phyloP scores from a whole-genome alignment of 169 alveolate species.

The Plasmodium vivax region DNA sequence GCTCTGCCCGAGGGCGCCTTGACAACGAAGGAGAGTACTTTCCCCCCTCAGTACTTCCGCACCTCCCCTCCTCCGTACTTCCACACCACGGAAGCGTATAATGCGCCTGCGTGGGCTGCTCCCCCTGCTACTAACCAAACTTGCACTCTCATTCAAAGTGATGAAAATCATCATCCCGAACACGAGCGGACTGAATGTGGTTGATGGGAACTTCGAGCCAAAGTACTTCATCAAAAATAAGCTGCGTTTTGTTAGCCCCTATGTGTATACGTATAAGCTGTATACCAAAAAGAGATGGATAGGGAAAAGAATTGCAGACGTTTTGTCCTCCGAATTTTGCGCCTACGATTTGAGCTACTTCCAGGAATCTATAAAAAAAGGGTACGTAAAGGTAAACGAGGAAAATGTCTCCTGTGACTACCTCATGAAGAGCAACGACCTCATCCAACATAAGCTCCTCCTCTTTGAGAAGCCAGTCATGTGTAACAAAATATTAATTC shows the following conservation, averaged over 20 bases:
- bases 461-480: slow-evolving; percentile 82
- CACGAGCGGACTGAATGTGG: slow-evolving; percentile 65
- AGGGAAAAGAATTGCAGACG: slow-evolving; percentile 77
- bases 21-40: background rate
- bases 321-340: slow-evolving; percentile 79
- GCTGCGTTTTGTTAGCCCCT: slow-evolving; percentile 82
- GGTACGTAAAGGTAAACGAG: slow-evolving; percentile 74
- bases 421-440: slow-evolving; percentile 77
- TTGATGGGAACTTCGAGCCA: slow-evolving; percentile 45
- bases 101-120: background rate
- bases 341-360: slow-evolving; percentile 77
- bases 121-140: background rate
- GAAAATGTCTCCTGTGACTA: slow-evolving; percentile 77
- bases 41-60: no score
- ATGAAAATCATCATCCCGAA: slow-evolving; percentile 43
- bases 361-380: slow-evolving; percentile 74
- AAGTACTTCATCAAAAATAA: slow-evolving; percentile 77
- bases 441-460: slow-evolving; percentile 78
- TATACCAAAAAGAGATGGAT: slow-evolving; percentile 83
- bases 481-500: slow-evolving; percentile 61
- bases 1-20: background rate
- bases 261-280: slow-evolving; percentile 78
- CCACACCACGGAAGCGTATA: background rate
- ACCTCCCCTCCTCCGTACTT: no score
- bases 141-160: slow-evolving; percentile 11